phyloP scores from a whole-genome alignment of 345 rosid species.

The Salix brachista region DNA sequence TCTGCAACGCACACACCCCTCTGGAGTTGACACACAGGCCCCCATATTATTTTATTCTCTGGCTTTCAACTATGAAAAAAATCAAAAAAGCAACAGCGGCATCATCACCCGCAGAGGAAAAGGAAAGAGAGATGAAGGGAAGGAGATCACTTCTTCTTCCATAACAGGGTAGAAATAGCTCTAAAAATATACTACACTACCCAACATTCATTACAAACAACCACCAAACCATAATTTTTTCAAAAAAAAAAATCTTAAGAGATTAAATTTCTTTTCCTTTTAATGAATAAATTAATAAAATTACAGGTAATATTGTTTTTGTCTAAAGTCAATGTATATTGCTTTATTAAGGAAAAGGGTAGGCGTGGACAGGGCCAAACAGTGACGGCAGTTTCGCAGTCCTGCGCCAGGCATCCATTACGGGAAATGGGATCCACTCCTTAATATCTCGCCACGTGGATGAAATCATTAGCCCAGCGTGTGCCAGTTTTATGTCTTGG shows the following conservation, averaged over 20 bases:
- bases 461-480: background rate
- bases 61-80: background rate
- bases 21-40: constrained; percentile 71
- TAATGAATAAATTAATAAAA: no score
- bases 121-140: background rate
- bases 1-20: constrained; percentile 61
- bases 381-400: constrained; percentile 3
- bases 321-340: no score
- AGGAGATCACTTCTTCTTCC: background rate
- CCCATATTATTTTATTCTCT: constrained; percentile 50
- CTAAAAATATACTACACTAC: background rate
- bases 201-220: background rate
- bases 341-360: no score
- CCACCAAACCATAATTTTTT: background rate
- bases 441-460: constrained; percentile 9
- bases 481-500: background rate
- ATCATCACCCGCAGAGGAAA: background rate
- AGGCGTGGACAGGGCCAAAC: no score
- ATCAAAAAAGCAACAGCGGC: constrained; percentile 17
- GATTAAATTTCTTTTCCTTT: background rate
- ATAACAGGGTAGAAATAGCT: background rate
- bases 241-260: background rate
- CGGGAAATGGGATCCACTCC: constrained; percentile 7
- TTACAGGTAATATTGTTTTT: no score
- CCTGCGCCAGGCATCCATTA: background rate